Evolutionary conservation across 352 stramenopile genomes (phyloP).

Genomic region (Elongisporangium undulatum): DNA sequence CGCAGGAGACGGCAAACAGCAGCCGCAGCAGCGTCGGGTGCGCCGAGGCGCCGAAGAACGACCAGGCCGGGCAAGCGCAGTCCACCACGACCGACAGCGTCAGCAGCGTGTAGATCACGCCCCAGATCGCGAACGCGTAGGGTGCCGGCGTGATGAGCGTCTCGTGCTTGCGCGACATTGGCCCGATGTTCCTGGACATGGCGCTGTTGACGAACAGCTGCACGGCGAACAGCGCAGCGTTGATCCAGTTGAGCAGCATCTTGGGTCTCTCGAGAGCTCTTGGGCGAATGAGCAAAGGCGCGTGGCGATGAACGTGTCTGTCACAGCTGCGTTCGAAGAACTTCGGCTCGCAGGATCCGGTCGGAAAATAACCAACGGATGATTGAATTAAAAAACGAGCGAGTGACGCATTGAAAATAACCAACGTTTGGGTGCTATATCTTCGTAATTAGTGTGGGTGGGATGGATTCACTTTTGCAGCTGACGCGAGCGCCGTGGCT

Average conservation of each 20-base stretch:
- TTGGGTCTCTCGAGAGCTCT: not conserved
- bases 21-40: constrained; percentile 42
- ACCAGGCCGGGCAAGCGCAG: constrained; percentile 57
- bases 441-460: not conserved
- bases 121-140: constrained; percentile 79
- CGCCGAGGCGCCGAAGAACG: constrained; percentile 44
- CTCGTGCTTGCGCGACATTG: constrained; percentile 55
- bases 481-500: not conserved
- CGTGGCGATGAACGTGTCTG: too few species aligned
- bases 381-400: too few species aligned
- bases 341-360: not conserved
- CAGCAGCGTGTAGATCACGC: constrained; percentile 73
- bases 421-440: too few species aligned
- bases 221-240: constrained; percentile 55
- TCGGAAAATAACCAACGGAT: not conserved
- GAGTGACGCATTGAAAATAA: too few species aligned
- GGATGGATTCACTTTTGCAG: not conserved
- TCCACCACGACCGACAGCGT: constrained; percentile 58
- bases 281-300: not conserved
- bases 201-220: constrained; percentile 62
- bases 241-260: constrained; percentile 44
- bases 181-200: constrained; percentile 39
- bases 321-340: not conserved
- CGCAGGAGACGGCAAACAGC: constrained; percentile 59
- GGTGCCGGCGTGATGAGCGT: constrained; percentile 74